Percentiles rank a stretch among this genome's conserved stretches.
Evolutionary conservation across 257 asterid species (phyloP).

Genomic region (Nicotiana knightiana): DNA sequence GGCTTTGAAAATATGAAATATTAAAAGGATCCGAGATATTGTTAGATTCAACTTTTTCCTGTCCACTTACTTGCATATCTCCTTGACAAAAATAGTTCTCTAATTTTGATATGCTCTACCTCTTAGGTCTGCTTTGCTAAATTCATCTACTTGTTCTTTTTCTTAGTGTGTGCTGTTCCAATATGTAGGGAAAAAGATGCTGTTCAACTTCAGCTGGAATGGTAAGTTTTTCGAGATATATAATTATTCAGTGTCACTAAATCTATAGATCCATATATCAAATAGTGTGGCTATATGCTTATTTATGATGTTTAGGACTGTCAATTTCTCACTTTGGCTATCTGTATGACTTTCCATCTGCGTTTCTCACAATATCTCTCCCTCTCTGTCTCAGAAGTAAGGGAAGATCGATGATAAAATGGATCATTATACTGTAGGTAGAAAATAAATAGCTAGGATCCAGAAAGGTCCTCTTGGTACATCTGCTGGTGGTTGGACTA

Average conservation of each 20-base stretch:
- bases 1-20: not conserved
- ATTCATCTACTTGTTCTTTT: slow-evolving; percentile 9
- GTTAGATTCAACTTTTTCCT: not conserved
- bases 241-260: not conserved
- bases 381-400: not conserved
- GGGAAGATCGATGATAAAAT: not conserved
- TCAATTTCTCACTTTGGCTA: not conserved
- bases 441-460: not conserved
- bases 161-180: not conserved
- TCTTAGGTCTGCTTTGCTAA: slow-evolving; percentile 12
- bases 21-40: not conserved
- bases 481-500: not conserved
- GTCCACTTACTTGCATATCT: not conserved
- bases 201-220: slow-evolving; percentile 84
- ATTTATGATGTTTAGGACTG: not conserved
- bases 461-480: not conserved
- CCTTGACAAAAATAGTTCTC: not conserved
- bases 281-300: not conserved
- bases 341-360: not conserved
- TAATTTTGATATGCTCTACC: not conserved
- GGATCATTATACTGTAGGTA: not conserved
- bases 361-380: not conserved
- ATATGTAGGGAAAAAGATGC: slow-evolving; percentile 70
- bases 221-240: slow-evolving; percentile 39
- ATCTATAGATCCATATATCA: not conserved